Conservation (phyloP, 345 rosid genomes). For the Melastoma malabathricum region DNA sequence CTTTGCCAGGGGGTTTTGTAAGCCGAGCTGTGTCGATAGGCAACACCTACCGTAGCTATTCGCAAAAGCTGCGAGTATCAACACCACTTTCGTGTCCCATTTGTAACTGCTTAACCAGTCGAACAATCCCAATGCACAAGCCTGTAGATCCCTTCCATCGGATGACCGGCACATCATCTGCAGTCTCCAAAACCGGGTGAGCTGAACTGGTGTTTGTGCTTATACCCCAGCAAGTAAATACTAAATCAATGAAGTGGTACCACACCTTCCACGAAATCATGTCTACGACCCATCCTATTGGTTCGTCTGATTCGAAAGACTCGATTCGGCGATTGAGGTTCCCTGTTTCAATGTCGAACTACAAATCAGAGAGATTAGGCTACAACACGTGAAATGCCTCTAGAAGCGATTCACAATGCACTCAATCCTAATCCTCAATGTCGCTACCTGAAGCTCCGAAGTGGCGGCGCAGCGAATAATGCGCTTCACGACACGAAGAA, state of each 20-base stretch:
- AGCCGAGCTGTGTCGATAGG: constrained; percentile 34
- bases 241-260: background rate
- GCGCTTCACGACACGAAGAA: constrained; percentile 48
- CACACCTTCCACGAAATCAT: constrained; percentile 1
- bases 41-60: constrained; percentile 44
- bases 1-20: constrained; percentile 36
- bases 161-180: constrained; percentile 40
- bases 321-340: background rate
- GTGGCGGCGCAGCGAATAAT: constrained; percentile 28
- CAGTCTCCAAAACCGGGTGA: constrained; percentile 8
- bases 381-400: too few relatives aligned
- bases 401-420: too few relatives aligned
- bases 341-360: background rate
- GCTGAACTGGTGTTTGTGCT: background rate
- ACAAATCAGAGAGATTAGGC: background rate
- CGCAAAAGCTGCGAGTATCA: constrained; percentile 60
- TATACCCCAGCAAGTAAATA: background rate
- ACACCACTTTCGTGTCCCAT: constrained; percentile 67
- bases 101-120: constrained; percentile 41
- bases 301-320: background rate
- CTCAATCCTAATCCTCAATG: background rate
- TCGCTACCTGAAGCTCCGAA: constrained; percentile 12
- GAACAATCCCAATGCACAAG: constrained; percentile 38
- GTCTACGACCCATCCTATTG: background rate
- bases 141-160: constrained; percentile 23